phyloP scores from a whole-genome alignment of 768 basidiomycete species.

The Gymnopilus dilepis region DNA sequence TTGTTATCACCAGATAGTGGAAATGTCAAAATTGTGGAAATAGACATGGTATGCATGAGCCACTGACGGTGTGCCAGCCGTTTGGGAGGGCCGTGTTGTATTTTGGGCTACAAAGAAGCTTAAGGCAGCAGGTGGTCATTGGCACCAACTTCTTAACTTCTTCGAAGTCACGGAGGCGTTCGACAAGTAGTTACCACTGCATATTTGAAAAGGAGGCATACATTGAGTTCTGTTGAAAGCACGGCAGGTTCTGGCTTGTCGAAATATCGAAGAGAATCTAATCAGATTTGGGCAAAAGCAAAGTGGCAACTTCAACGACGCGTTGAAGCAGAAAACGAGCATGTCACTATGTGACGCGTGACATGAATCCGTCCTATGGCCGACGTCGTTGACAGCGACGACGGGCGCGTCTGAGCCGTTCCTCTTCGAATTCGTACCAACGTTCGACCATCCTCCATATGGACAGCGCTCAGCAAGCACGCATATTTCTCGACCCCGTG shows the following conservation, averaged over 20 bases:
- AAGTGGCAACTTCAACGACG: no score
- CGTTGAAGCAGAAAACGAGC: no score
- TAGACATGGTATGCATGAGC: not conserved
- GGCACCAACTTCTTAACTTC: conserved; percentile 2
- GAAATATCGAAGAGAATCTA: no score
- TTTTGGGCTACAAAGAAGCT: no score
- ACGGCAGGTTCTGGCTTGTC: no score
- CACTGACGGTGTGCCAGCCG: not conserved
- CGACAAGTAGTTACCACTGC: no score
- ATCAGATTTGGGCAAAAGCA: not conserved
- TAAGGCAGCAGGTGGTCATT: no score
- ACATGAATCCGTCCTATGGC: not conserved
- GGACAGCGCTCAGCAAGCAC: not conserved
- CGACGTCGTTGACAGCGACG: not conserved
- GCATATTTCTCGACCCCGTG: not conserved
- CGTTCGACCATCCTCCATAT: conserved; percentile 3
- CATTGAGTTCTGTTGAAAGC: no score
- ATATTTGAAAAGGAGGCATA: no score
- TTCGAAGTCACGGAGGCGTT: not conserved
- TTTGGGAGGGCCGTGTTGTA: no score
- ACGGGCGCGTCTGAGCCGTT: not conserved
- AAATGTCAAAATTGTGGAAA: not conserved
- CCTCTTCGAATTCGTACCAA: not conserved
- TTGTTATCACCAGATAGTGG: not conserved
- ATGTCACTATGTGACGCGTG: not conserved